These are phyloP conservation scores for Suillus bovinus DNA, from an alignment of 768 basidiomycete species.

Conservation along the genomic window DNA sequence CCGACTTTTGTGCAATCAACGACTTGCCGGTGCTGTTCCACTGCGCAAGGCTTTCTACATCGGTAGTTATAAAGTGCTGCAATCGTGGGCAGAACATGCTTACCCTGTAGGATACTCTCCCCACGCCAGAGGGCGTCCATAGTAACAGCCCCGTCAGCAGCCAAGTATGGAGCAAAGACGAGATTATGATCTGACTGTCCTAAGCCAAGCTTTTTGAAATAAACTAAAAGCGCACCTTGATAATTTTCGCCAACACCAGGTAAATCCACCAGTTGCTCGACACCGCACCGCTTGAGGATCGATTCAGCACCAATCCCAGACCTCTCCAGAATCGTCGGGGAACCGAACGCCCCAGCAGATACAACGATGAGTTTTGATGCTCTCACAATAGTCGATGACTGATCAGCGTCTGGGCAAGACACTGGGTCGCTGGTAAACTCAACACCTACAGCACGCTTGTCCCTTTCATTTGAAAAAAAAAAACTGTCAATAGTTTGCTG, in stretches of 20 bases:
- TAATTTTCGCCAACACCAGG: not conserved
- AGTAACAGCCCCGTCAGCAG: constrained; percentile 46
- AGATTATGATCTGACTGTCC: constrained; percentile 31
- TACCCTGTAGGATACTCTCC: constrained; percentile 42
- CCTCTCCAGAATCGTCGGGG: constrained; percentile 55
- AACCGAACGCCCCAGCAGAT: constrained; percentile 55
- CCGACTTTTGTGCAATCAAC: constrained; percentile 54
- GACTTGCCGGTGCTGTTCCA: constrained; percentile 41
- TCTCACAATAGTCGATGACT: constrained; percentile 27
- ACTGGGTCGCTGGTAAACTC: constrained; percentile 44
- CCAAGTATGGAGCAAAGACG: constrained; percentile 35
- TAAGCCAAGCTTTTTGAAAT: not conserved
- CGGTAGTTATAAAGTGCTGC: not conserved
- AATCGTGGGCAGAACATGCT: constrained; percentile 17
- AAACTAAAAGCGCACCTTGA: constrained; percentile 17
- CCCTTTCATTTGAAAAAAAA: not conserved
- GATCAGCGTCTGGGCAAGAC: constrained; percentile 21
- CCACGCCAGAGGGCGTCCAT: constrained; percentile 49
- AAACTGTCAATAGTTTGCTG: not conserved
- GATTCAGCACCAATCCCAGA: constrained; percentile 41
- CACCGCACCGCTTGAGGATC: not conserved
- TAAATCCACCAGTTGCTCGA: not conserved
- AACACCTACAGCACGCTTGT: constrained; percentile 24
- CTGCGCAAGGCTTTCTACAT: constrained; percentile 22
- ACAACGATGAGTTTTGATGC: constrained; percentile 49